phyloP scores from a whole-genome alignment of 2,329 filamentous ascomycete species.

The Pleurostoma richardsiae region DNA sequence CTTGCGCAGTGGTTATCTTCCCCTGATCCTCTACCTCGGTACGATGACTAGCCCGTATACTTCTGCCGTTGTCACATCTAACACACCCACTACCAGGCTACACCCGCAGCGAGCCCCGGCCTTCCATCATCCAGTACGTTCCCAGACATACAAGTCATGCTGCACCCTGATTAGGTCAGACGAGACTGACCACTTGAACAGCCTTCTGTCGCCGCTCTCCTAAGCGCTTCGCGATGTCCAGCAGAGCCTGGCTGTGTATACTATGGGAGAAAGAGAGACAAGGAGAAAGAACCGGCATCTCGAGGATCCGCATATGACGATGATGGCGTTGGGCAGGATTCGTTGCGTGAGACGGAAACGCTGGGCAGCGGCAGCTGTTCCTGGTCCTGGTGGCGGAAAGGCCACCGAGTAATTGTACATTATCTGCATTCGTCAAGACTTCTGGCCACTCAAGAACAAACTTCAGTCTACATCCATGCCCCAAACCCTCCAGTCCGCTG shows the following conservation, averaged over 20 bases:
- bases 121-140: conserved; percentile 58
- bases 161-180: background rate
- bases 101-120: conserved; percentile 87
- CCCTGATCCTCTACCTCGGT: conserved; percentile 95
- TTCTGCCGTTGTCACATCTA: conserved; percentile 6
- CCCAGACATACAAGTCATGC: background rate
- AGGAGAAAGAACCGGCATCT: background rate
- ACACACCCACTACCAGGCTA: conserved; percentile 56
- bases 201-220: conserved; percentile 43
- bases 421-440: too few relatives aligned
- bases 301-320: too few relatives aligned
- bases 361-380: too few relatives aligned
- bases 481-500: too few relatives aligned
- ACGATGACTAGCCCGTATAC: conserved; percentile 23
- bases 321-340: too few relatives aligned
- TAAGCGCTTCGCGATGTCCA: conserved; percentile 27
- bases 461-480: too few relatives aligned
- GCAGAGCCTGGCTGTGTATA: background rate
- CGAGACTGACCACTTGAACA: conserved; percentile 7
- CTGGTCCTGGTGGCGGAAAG: too few relatives aligned
- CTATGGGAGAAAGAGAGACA: background rate
- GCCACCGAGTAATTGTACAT: too few relatives aligned
- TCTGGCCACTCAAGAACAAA: too few relatives aligned
- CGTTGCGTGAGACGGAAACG: too few relatives aligned
- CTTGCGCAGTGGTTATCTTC: conserved; percentile 76